phyloP scores from a whole-genome alignment of 129 eudicot genomes.

The Centrapalus pauciflorus region DNA sequence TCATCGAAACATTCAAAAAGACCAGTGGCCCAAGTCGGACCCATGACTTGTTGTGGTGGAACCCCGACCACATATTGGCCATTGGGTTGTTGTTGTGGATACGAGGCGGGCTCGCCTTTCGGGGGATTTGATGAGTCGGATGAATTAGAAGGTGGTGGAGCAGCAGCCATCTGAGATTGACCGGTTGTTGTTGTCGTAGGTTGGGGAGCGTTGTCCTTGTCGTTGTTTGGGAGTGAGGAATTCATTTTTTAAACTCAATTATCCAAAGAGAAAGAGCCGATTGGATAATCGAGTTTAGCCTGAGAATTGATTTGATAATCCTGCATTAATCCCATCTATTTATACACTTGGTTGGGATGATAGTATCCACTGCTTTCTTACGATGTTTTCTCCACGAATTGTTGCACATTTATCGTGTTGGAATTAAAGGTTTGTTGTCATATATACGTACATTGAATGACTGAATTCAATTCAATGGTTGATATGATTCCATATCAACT shows the following conservation, averaged over 20 bases:
- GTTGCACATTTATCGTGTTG: slow-evolving; percentile 25
- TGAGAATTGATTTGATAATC: neutral
- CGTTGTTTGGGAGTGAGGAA: slow-evolving; percentile 36
- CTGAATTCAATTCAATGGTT: slow-evolving; percentile 10
- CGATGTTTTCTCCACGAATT: slow-evolving; percentile 7
- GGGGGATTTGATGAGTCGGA: slow-evolving; percentile 11
- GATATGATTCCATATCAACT: too few relatives aligned
- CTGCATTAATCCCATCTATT: neutral
- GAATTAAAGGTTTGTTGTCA: neutral
- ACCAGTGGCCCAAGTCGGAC: slow-evolving; percentile 35
- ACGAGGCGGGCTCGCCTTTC: slow-evolving; percentile 7
- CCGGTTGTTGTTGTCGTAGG: slow-evolving; percentile 4
- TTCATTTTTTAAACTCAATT: slow-evolving; percentile 26
- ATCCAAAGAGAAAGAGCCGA: slow-evolving; percentile 18
- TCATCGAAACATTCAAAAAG: slow-evolving; percentile 34
- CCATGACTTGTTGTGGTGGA: slow-evolving; percentile 23
- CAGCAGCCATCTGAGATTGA: neutral
- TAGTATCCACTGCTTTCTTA: slow-evolving; percentile 17
- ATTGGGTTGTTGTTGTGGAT: neutral
- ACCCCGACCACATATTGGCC: slow-evolving; percentile 27
- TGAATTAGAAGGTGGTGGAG: neutral
- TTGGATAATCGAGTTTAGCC: slow-evolving; percentile 36
- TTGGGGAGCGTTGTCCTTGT: slow-evolving; percentile 28
- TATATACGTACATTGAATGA: neutral
- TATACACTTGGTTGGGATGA: neutral